Base-by-base conservation (phyloP, 1,139 yeast species). In the Blastobotrys apis region DNA sequence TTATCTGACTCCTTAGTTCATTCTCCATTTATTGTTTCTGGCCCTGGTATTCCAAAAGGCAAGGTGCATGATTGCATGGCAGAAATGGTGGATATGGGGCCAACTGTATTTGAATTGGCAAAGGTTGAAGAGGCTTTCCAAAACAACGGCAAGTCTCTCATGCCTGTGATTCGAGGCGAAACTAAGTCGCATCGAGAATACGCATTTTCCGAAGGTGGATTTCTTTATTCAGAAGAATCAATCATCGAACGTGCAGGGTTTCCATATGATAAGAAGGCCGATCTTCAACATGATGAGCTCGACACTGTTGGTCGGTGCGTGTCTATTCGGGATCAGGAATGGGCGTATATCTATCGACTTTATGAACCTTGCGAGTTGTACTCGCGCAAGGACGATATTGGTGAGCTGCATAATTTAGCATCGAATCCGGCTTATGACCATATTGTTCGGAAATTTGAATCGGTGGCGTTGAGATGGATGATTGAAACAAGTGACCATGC, bases 131-230 rank as follows among this genome's bases (percentile, higher is more conserved):
- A 30, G 13, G 8, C 15, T 30, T 30, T 30, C 15, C 9, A 9
- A 8, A 13, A 13, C 33, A 30, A 30, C 15, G 33, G 33, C 9
- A 30, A 30, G 15, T 30, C 35, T 8, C 17, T 13, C 12, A 8
- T 32, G 21, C 35, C 35, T 8, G 35, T 32, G 21, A 32, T 32
- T 13, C 19, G 13, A 5, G 35, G 35, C 13, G 22, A 15, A 6
- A 32, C 19, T 6, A 15, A 9, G 8, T 8, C 6, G 6, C 35
- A 32, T 22, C 35, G 35, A 13, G 35, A 32, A 22, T 32, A 32
- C 13, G 35, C 35, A 16, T 32, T 32, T n/a, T 32, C 35, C n/a
- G 35, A 32, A 17, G 35, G 35, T 13, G 35, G 35, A 22, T 32
- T 32, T 13, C 12, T 32, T 8, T 16, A 16, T 32, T 32, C 35